Evolutionary conservation across 805 yeast genomes (phyloP).

Genomic region (Phaffomyces antillensis): DNA sequence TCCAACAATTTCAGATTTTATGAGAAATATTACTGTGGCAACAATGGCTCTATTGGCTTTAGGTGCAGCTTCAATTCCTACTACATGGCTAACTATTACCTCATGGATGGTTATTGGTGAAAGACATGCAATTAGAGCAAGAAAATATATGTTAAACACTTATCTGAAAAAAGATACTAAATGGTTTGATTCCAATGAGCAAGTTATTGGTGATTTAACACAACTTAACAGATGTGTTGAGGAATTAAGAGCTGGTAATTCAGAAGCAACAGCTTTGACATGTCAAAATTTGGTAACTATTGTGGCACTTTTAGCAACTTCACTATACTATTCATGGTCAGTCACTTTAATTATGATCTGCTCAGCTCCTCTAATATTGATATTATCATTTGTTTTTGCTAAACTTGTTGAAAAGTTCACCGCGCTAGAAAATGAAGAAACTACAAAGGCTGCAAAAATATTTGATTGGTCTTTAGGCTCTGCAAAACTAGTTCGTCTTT

Average conservation of each 20-base stretch:
- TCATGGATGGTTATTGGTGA: slow-evolving; percentile 72
- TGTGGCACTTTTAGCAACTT: slow-evolving; percentile 48
- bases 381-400: slow-evolving; percentile 44
- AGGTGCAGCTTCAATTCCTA: slow-evolving; percentile 38
- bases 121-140: slow-evolving; percentile 50
- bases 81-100: slow-evolving; percentile 47
- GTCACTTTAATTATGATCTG: slow-evolving; percentile 73
- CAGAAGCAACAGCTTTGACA: slow-evolving; percentile 58
- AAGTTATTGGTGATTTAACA: slow-evolving; percentile 55
- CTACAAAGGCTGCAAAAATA: slow-evolving; percentile 50
- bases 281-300: slow-evolving; percentile 48
- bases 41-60: slow-evolving; percentile 36
- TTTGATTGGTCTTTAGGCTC: slow-evolving; percentile 66
- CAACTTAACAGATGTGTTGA: slow-evolving; percentile 69
- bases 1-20: slow-evolving; percentile 25
- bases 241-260: slow-evolving; percentile 58
- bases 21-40: slow-evolving; percentile 30
- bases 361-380: slow-evolving; percentile 59
- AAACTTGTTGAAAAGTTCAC: slow-evolving; percentile 43
- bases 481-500: slow-evolving; percentile 52
- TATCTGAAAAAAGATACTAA: slow-evolving; percentile 39
- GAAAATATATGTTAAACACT: slow-evolving; percentile 37
- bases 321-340: slow-evolving; percentile 79
- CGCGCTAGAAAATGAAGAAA: slow-evolving; percentile 45
- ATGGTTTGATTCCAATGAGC: slow-evolving; percentile 59